These are phyloP conservation scores for Dendrocalamus sinicus DNA, from an alignment of 176 grass and related monocot genomes.

Conservation along the genomic window DNA sequence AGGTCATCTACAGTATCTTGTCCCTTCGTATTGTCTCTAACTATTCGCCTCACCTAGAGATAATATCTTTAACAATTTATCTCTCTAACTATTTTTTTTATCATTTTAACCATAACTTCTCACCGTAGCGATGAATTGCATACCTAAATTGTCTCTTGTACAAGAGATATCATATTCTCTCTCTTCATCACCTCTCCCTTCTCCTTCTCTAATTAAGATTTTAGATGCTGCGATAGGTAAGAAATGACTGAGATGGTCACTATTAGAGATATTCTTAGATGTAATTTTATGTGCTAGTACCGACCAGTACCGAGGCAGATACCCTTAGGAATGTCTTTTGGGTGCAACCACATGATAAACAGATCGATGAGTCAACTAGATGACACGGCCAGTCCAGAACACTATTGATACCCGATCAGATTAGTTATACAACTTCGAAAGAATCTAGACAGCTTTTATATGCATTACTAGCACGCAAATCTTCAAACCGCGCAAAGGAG, in stretches of 20 bases:
- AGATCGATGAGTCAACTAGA: conserved; percentile 18
- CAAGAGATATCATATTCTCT: too few relatives aligned
- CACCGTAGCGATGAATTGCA: too few relatives aligned
- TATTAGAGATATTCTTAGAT: background rate
- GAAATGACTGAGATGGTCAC: too few relatives aligned
- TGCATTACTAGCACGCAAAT: background rate
- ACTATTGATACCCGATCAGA: conserved; percentile 22
- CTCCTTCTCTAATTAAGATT: too few relatives aligned
- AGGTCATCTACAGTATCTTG: background rate
- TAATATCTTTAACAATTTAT: too few relatives aligned
- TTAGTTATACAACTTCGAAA: conserved; percentile 47
- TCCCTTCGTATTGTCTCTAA: too few relatives aligned
- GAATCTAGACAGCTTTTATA: conserved; percentile 46
- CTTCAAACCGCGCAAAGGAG: background rate
- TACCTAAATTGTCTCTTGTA: too few relatives aligned
- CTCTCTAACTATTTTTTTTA: too few relatives aligned
- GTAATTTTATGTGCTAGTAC: conserved; percentile 25
- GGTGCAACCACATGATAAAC: conserved; percentile 32
- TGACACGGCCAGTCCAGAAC: conserved; percentile 33
- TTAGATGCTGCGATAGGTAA: too few relatives aligned
- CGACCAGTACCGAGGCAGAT: conserved; percentile 37
- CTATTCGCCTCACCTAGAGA: too few relatives aligned
- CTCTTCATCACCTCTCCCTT: too few relatives aligned
- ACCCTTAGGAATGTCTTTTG: conserved; percentile 45
- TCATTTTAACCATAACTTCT: too few relatives aligned